phyloP scores from a whole-genome alignment of 192 early-diverging fungal genomes.

The Umbelopsis vinacea region DNA sequence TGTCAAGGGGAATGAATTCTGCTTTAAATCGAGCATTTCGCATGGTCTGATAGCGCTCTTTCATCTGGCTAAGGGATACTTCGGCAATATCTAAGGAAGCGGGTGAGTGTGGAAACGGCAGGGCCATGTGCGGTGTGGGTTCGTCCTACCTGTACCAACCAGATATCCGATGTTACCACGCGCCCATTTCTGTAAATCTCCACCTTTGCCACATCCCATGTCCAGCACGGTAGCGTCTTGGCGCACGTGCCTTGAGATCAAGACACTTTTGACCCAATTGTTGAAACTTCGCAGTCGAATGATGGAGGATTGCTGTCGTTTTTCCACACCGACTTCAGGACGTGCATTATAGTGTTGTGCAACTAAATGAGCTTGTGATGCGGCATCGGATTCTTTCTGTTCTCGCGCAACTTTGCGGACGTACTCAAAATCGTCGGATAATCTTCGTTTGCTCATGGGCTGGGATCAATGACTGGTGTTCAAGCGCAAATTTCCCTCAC shows the following conservation, averaged over 20 bases:
- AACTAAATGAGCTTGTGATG: conserved; percentile 42
- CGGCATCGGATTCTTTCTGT: background rate
- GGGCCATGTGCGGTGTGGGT: too few relatives aligned
- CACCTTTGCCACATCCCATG: conserved; percentile 94
- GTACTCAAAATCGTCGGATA: conserved; percentile 14
- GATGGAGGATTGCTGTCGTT: conserved; percentile 82
- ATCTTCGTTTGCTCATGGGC: conserved; percentile 14
- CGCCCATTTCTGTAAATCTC: conserved; percentile 83
- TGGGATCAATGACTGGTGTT: background rate
- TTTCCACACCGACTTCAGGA: conserved; percentile 74
- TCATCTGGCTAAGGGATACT: conserved; percentile 84
- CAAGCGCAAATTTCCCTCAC: background rate
- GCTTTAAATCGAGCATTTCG: conserved; percentile 67
- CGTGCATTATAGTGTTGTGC: conserved; percentile 86
- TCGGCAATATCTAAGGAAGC: conserved; percentile 78
- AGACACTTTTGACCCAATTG: conserved; percentile 95
- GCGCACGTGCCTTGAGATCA: conserved; percentile 72
- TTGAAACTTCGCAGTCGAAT: conserved; percentile 90
- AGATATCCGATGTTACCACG: conserved; percentile 75
- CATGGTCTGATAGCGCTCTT: conserved; percentile 64
- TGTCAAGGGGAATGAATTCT: conserved; percentile 84
- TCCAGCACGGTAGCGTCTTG: conserved; percentile 75
- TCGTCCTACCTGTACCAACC: conserved; percentile 73
- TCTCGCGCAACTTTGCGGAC: conserved; percentile 8
- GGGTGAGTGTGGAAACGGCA: too few relatives aligned